Base-by-base conservation (phyloP, 148 eudicot genomes). In the Rhododendron ferrugineum region DNA sequence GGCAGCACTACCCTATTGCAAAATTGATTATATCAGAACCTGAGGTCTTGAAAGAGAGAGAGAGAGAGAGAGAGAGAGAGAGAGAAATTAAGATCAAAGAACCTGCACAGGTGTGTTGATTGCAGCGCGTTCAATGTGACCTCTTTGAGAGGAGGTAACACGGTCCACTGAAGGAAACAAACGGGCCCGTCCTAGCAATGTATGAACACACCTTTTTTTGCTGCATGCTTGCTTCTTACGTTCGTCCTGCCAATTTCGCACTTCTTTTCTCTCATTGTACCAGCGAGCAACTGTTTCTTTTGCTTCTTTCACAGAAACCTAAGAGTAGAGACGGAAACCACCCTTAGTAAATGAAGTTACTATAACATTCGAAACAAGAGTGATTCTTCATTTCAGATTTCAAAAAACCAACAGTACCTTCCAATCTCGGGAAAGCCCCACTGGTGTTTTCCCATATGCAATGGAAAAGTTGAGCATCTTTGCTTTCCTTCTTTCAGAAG, bases 401-500 rank as follows among this genome's bases (percentile, higher is more conserved):
- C 22, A 56, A 6, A 49, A 60, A 82, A 1, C 30, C 30, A 78
- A 79, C 60, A 11, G 20, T 92, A 95, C 99, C 98, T 95, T 95
- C 99, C 98, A 97, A 86, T 97, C 99, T 76, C 94, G 95, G 83
- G 99, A 94, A 83, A 97, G 95, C 40, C 99, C 99, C 79, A 93
- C 86, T 4, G 96, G 88, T 20, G 98, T 97, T 88, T 95, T 97
- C 62, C 99, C 98, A 87, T 97, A 97, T 44, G 99, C 99, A 87
- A 97, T 97, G 87, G 98, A 97, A 90, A 97, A 97, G 85, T 97
- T 97, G n/a, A 97, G 98, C 99, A 95, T 97, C 87, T 97, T 97
- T 1, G 98, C 99, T 88, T 97, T 97, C 90, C 99, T 92, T 92
- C 99, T 97, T 92, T 97, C 99, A 78, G 99, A 90, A 81, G 90